phyloP scores from a whole-genome alignment of 164 flowering plant genomes.

The Macadamia tetraphylla region DNA sequence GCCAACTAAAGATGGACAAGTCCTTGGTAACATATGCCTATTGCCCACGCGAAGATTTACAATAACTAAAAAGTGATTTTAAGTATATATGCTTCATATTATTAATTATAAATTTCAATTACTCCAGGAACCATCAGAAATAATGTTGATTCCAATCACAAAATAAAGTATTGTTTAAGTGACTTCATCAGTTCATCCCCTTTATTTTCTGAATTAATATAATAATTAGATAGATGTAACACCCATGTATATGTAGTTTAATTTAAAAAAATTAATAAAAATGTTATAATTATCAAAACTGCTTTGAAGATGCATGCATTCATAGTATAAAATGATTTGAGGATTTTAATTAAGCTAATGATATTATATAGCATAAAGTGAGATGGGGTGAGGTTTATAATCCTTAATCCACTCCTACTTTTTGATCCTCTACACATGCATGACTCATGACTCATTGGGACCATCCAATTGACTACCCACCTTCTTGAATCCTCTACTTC shows the following conservation, averaged over 20 bases:
- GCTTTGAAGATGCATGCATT: neutral
- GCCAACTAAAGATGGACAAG: neutral
- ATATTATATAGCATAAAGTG: neutral
- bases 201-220: neutral
- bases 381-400: no score
- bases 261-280: neutral
- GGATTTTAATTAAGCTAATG: neutral
- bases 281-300: neutral
- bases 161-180: neutral
- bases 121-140: neutral
- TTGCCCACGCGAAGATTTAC: conserved; percentile 1
- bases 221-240: neutral
- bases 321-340: neutral
- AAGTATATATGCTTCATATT: conserved; percentile 12
- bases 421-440: no score
- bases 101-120: neutral
- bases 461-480: no score
- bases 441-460: no score
- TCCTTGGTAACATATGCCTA: neutral
- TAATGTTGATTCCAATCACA: neutral
- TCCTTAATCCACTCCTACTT: no score
- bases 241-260: neutral
- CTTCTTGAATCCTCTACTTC: no score
- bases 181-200: neutral
- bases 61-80: conserved; percentile 1